Base-by-base conservation (phyloP, 257 asterid genomes). In the Galeopsis tetrahit region DNA sequence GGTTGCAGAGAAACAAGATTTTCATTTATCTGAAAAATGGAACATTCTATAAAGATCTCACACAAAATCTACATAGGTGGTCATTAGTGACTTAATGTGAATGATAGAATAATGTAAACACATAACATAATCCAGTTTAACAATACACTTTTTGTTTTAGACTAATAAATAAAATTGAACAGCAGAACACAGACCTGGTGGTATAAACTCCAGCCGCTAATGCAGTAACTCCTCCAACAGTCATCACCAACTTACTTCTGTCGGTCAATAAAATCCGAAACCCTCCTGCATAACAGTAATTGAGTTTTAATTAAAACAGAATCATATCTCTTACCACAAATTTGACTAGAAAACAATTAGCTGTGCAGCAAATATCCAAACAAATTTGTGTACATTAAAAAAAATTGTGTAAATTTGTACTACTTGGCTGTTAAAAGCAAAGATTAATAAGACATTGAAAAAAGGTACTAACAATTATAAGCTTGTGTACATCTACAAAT, bases 151-250 rank as follows among this genome's bases (percentile, higher is more conserved):
- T 42, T 3, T 11, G 58, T 63, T 28, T 10, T 49, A 42, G 55
- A 40, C 67, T 40, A 48, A 46, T n/a, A 51, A 35, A 63, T 70
- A 36, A 51, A 42, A 34, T 58, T 43, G 17, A 52, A 34, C 58
- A 35, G 60, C 70, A 61, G 66, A 68, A 40, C 58, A 60, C 78
- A 70, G 48, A 91, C 99, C 99, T 92, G 70, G 99, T 90, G 70
- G 98, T 92, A 85, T 91, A 95, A 75, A 95, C 84, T 68, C 99
- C 99, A 63, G 98, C 97, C 79, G 99, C 98, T 80, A 95, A 80
- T 72, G 99, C 99, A 79, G 99, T 95, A 80, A 77, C 96, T 79
- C 98, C 99, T 64, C 99, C 99, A 69, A 95, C 82, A 52, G 97
- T 86, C 99, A 95, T 95, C 48, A 80, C 78, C 83, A 95, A 75